Evolutionary conservation across 2,329 filamentous ascomycete species (phyloP), one percentile per base, ranked within the genome.

Genomic region (Microsporum canis): DNA sequence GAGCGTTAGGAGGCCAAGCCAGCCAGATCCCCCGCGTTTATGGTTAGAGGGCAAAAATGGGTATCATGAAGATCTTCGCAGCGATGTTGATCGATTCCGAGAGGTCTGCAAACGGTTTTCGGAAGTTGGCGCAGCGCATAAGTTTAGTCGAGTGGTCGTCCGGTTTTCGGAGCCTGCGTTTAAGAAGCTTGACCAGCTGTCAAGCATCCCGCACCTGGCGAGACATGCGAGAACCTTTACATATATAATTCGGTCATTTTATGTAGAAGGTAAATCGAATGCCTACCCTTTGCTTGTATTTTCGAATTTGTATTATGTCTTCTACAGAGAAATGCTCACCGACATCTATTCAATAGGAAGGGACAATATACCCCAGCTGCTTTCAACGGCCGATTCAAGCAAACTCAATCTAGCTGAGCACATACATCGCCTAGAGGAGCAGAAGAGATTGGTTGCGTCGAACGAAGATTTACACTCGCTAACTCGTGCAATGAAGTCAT

Each of bases 211-310:
- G 7, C 76, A 79, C 68, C 71, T 81, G 27, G 77, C 79, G 7
- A 69, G 73, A 55, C 75, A 79, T 66, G 78, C 80, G 63, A 79
- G 77, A 67, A 79, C 79, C 64, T 80, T 81, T 69, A 80, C 76
- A 63, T 81, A 81, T 68, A 78, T 81, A 70, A 77, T 81, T 36
- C 79, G 79, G 0, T 81, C 79, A 66, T 81, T 81, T 67, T 81
- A 80, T 69, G 74, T 76, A 59, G 73, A 77, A 71, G 78, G 79
- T 79, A 61, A 39, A 47, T 55, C 8, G 58, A 49, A 51, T 14
- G 39, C 56, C 57, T 57, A 43, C 47, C 61, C 61, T 58, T 61
- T 58, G 33, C 43, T 17, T 27, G 31, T 53, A 53, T 53, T 31
- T 23, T 27, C 10, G 45, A 53, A 53, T 53, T 53, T n/a, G 39